phyloP scores from a whole-genome alignment of 129 eudicot species.

The Flaveria robusta region DNA sequence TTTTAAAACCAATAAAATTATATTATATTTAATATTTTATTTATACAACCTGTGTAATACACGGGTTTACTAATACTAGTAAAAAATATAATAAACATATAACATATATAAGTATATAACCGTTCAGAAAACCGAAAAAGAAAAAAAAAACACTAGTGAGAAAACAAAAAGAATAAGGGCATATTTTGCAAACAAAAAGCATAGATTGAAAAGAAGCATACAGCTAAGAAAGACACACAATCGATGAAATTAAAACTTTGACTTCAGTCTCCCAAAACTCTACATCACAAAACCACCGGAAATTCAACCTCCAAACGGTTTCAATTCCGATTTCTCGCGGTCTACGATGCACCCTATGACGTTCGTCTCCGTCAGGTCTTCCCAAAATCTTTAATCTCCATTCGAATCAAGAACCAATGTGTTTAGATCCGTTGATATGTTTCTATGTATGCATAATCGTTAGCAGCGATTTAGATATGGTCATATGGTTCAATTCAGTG shows the following conservation, averaged over 20 bases:
- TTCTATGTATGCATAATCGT: slow-evolving; percentile 25
- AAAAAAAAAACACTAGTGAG: too few species aligned
- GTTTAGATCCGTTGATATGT: slow-evolving; percentile 25
- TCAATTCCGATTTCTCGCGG: slow-evolving; percentile 30
- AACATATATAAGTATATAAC: too few species aligned
- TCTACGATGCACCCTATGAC: slow-evolving; percentile 31
- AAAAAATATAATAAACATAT: too few species aligned
- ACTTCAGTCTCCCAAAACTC: slow-evolving; percentile 35
- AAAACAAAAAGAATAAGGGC: neutral
- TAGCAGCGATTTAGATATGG: slow-evolving; percentile 14
- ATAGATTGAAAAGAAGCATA: slow-evolving; percentile 24
- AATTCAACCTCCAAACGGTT: slow-evolving; percentile 23
- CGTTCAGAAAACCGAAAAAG: too few species aligned
- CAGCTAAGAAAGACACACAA: slow-evolving; percentile 29
- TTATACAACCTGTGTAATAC: too few species aligned
- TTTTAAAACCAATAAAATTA: too few species aligned
- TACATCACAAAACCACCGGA: slow-evolving; percentile 34
- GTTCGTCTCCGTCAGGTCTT: slow-evolving; percentile 41
- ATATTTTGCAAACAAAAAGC: neutral
- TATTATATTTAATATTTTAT: too few species aligned
- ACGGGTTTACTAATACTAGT: too few species aligned
- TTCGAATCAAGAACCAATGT: neutral
- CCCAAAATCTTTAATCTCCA: neutral
- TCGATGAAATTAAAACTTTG: slow-evolving; percentile 38
- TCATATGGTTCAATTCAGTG: slow-evolving; percentile 21